A percentile compares a stretch with the other conserved stretches of the same genome.
Evolutionary conservation across 495 filamentous ascomycete genomes (phyloP).

Genomic region (Penicillium flavigenum): DNA sequence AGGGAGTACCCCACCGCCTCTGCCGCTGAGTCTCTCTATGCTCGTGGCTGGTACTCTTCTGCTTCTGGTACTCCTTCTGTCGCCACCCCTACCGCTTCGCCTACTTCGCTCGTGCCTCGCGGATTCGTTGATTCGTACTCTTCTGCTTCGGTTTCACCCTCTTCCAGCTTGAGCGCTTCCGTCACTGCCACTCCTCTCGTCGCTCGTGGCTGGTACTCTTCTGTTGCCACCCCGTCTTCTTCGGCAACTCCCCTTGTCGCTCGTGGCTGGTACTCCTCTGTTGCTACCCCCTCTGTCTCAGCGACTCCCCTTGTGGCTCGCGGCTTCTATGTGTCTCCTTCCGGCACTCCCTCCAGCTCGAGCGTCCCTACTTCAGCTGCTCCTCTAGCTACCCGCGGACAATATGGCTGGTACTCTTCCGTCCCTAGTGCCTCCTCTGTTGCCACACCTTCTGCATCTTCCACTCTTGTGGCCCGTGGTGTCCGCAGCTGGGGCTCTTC

Average conservation of each 20-base stretch:
- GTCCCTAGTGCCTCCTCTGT: constrained; percentile 2
- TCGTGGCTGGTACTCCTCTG: too few species aligned
- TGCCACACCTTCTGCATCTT: constrained; percentile 6
- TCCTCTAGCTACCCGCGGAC: constrained; percentile 12
- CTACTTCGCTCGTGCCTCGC: constrained; percentile 19
- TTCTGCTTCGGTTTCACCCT: constrained; percentile 2
- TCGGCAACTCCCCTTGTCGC: not conserved
- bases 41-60: constrained; percentile 14
- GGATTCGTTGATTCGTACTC: constrained; percentile 7
- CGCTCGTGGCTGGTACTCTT: constrained; percentile 8
- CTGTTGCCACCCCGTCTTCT: constrained; percentile 7
- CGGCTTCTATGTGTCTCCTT: not conserved
- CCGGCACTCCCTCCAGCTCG: constrained; percentile 6
- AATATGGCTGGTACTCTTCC: constrained; percentile 10
- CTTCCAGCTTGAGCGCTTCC: constrained; percentile 1
- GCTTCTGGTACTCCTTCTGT: constrained; percentile 5
- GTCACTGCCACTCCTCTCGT: constrained; percentile 9
- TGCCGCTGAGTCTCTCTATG: constrained; percentile 10
- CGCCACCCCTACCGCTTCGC: not conserved
- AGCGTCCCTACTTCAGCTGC: constrained; percentile 11
- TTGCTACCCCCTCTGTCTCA: constrained; percentile 5
- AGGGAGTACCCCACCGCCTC: not conserved
- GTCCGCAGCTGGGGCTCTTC: constrained; percentile 13
- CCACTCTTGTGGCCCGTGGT: constrained; percentile 2
- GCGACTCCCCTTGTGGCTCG: constrained; percentile 13